A percentile compares a stretch with the other conserved stretches of the same genome.
Conservation (phyloP, 768 basidiomycete genomes). For the Leccinum longicurvipes region DNA sequence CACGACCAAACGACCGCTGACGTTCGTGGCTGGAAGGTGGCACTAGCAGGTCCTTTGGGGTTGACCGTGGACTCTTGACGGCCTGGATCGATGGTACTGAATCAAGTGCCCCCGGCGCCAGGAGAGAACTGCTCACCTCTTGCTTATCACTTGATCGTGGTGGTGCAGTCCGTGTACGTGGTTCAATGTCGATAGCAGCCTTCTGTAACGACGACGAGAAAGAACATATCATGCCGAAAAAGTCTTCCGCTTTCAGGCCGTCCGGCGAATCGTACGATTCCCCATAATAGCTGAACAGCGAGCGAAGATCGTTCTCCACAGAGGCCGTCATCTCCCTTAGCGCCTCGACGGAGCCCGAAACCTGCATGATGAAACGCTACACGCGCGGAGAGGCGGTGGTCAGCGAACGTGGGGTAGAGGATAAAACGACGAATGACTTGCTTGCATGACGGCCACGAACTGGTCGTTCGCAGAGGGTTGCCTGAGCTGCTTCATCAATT, state of each 20-base stretch:
- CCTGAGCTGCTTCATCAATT: slow-evolving; percentile 34
- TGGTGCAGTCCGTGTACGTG: not conserved
- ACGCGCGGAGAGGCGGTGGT: not conserved
- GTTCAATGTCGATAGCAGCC: slow-evolving; percentile 58
- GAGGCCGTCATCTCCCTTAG: slow-evolving; percentile 56
- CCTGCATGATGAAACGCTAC: slow-evolving; percentile 34
- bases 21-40: slow-evolving; percentile 44
- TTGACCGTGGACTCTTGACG: slow-evolving; percentile 34
- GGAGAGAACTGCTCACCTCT: slow-evolving; percentile 4
- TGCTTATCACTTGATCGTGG: not conserved
- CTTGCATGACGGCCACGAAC: slow-evolving; percentile 72
- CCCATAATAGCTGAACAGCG: slow-evolving; percentile 70
- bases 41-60: slow-evolving; percentile 27
- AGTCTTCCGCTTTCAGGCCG: slow-evolving; percentile 72
- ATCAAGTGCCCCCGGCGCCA: not conserved
- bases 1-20: slow-evolving; percentile 61
- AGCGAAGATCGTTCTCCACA: slow-evolving; percentile 58
- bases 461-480: slow-evolving; percentile 45
- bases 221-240: slow-evolving; percentile 72
- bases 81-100: slow-evolving; percentile 34
- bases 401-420: not conserved
- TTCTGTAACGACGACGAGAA: slow-evolving; percentile 77
- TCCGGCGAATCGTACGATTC: slow-evolving; percentile 65
- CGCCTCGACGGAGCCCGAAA: slow-evolving; percentile 55
- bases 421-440: slow-evolving; percentile 18